Evolutionary conservation across 2,329 filamentous ascomycete species (phyloP).

Genomic region (Leptographium wingfieldii): DNA sequence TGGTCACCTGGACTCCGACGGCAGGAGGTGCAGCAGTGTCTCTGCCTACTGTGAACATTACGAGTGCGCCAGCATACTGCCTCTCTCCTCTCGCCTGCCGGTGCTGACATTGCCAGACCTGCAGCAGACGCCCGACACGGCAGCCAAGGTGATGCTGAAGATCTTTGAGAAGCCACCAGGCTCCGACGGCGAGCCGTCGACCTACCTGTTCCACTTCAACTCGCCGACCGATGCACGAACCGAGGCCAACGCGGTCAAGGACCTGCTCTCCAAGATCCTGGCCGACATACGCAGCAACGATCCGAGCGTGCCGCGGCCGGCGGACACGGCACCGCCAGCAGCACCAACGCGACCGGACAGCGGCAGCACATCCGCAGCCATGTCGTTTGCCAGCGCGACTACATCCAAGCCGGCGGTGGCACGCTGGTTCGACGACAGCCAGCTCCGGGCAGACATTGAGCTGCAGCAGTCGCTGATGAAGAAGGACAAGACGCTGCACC

Average conservation of each 20-base stretch:
- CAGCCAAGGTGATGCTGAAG: conserved; percentile 85
- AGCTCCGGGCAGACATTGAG: conserved; percentile 63
- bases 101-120: conserved; percentile 47
- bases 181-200: conserved; percentile 43
- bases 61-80: conserved; percentile 44
- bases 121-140: conserved; percentile 84
- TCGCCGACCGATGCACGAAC: conserved; percentile 59
- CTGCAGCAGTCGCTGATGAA: conserved; percentile 83
- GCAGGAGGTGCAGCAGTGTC: conserved; percentile 53
- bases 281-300: conserved; percentile 51
- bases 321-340: conserved; percentile 12
- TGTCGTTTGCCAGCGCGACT: conserved; percentile 65
- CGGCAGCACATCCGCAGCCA: conserved; percentile 48
- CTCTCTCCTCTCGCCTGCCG: not conserved
- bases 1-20: conserved; percentile 65
- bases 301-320: conserved; percentile 33
- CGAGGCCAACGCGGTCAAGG: conserved; percentile 78
- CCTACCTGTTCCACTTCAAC: conserved; percentile 84
- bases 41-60: conserved; percentile 63
- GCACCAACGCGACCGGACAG: conserved; percentile 10
- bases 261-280: conserved; percentile 66
- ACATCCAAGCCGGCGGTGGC: conserved; percentile 40
- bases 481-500: conserved; percentile 59
- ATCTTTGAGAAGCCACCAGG: conserved; percentile 62
- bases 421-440: conserved; percentile 68